Evolutionary conservation across 495 filamentous ascomycete species (phyloP).

Genomic region (Lophiotrema nucula): DNA sequence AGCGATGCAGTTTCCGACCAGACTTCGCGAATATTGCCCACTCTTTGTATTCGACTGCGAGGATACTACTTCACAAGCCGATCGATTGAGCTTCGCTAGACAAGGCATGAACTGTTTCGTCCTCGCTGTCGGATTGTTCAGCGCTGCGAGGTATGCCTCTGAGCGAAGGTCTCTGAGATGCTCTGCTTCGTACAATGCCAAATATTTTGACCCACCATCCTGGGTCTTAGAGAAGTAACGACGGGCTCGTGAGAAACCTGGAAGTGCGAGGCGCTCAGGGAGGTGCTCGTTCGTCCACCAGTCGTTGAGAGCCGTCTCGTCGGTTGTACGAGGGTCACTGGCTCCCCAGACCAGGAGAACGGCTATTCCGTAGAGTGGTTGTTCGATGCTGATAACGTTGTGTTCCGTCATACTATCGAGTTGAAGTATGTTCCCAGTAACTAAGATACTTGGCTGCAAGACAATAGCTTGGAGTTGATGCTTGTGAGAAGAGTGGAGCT

Average conservation of each 20-base stretch:
- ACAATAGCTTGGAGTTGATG: no score
- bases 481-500: no score
- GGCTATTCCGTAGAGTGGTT: background rate
- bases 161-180: background rate
- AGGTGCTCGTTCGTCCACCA: slow-evolving; percentile 29
- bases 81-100: slow-evolving; percentile 1
- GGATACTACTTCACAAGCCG: slow-evolving; percentile 1
- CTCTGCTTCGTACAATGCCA: slow-evolving; percentile 14
- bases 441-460: no score
- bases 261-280: slow-evolving; percentile 18
- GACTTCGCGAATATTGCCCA: no score
- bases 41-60: no score
- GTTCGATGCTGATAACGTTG: no score
- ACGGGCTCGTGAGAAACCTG: slow-evolving; percentile 18
- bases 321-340: background rate
- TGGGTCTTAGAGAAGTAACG: slow-evolving; percentile 1
- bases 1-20: background rate
- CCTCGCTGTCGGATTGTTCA: slow-evolving; percentile 5
- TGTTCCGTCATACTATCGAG: no score
- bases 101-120: slow-evolving; percentile 7
- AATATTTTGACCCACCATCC: background rate
- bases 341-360: slow-evolving; percentile 7
- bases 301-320: slow-evolving; percentile 16
- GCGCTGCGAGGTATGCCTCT: background rate
- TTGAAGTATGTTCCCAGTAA: no score